Percentiles rank a stretch among this genome's conserved stretches.
Conservation (phyloP, 1,139 yeast species). For the Candida neerlandica region DNA sequence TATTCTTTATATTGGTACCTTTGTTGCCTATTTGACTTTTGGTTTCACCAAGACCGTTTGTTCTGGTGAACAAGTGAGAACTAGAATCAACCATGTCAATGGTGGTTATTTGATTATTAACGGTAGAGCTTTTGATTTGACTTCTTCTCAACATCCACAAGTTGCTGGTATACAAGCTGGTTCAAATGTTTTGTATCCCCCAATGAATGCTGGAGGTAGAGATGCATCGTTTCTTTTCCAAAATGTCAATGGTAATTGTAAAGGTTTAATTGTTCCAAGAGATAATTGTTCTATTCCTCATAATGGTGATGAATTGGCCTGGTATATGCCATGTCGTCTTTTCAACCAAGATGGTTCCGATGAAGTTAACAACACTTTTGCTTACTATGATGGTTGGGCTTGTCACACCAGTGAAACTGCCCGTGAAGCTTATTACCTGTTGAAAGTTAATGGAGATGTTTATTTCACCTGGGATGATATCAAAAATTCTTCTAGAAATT, state of each 20-base stretch:
- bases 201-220: slow-evolving; percentile 82
- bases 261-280: slow-evolving; percentile 75
- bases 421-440: slow-evolving; percentile 64
- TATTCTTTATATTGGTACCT: slow-evolving; percentile 71
- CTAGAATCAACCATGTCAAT: slow-evolving; percentile 60
- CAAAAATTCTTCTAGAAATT: slow-evolving; percentile 65
- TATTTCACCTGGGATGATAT: slow-evolving; percentile 91
- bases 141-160: slow-evolving; percentile 72
- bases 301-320: slow-evolving; percentile 68
- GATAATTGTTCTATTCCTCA: slow-evolving; percentile 71
- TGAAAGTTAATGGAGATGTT: slow-evolving; percentile 71
- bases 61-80: slow-evolving; percentile 48
- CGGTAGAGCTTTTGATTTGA: slow-evolving; percentile 78
- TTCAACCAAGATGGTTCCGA: slow-evolving; percentile 72
- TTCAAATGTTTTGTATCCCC: slow-evolving; percentile 77
- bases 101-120: slow-evolving; percentile 71
- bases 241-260: slow-evolving; percentile 93
- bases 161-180: slow-evolving; percentile 76
- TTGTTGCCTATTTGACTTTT: slow-evolving; percentile 85
- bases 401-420: slow-evolving; percentile 82
- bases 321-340: slow-evolving; percentile 94
- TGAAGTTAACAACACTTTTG: slow-evolving; percentile 58
- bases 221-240: slow-evolving; percentile 92
- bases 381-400: slow-evolving; percentile 80
- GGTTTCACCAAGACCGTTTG: slow-evolving; percentile 92